A percentile compares a stretch with the other conserved stretches of the same genome.
phyloP scores from a whole-genome alignment of 2,329 filamentous ascomycete species.

The Pseudogymnoascus sp. region DNA sequence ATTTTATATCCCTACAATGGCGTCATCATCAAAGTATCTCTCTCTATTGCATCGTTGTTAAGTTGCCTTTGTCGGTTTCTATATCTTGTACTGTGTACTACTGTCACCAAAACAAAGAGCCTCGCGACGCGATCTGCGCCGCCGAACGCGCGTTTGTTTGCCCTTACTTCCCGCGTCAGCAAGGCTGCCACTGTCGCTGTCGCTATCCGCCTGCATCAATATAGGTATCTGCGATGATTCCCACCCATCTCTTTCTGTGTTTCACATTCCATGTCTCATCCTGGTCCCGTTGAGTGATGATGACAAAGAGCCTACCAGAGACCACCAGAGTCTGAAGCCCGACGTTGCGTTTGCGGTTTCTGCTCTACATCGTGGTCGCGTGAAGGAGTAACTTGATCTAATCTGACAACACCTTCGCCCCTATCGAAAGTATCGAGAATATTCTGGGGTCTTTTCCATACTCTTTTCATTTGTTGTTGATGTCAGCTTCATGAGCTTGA shows the following conservation, averaged over 20 bases:
- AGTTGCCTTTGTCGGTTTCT: neutral
- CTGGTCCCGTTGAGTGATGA: constrained; percentile 22
- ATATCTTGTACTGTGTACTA: neutral
- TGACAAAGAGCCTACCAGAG: constrained; percentile 25
- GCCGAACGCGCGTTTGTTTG: neutral
- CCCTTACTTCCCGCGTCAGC: neutral
- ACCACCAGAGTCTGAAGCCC: constrained; percentile 22
- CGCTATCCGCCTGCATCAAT: neutral
- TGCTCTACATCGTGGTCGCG: constrained; percentile 12
- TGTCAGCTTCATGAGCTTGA: neutral
- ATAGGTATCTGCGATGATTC: neutral
- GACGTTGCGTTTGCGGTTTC: constrained; percentile 16
- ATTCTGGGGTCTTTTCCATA: neutral
- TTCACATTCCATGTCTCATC: constrained; percentile 7
- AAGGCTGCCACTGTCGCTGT: neutral
- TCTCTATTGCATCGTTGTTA: neutral
- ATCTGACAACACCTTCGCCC: constrained; percentile 25
- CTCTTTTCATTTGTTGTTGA: neutral
- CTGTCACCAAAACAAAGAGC: neutral
- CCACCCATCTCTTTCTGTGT: constrained; percentile 1
- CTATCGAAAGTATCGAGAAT: constrained; percentile 26
- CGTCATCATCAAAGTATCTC: neutral
- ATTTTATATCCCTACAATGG: constrained; percentile 2
- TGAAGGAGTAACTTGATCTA: constrained; percentile 31
- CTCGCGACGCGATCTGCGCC: neutral